phyloP scores from a whole-genome alignment of 2,329 filamentous ascomycete species.

The Verticillium zaregamsianum region DNA sequence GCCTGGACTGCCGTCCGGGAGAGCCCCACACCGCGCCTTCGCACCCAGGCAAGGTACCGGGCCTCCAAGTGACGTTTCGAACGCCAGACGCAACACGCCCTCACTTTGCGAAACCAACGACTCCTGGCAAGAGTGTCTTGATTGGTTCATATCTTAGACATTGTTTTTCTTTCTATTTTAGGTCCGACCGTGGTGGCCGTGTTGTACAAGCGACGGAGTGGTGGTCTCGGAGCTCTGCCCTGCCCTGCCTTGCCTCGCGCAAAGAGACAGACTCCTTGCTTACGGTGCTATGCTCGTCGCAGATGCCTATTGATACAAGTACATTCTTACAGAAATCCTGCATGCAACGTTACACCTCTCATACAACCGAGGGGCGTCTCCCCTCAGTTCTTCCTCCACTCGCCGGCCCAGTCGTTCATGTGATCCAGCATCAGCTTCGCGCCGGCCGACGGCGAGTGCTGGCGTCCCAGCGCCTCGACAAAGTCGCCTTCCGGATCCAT shows the following conservation, averaged over 20 bases:
- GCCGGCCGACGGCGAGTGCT: slow-evolving; percentile 85
- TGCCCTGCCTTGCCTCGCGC: not conserved
- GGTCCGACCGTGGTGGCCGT: not conserved
- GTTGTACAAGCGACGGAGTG: not conserved
- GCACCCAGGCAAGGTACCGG: too few species aligned
- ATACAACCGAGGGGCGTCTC: not conserved
- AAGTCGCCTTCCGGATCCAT: slow-evolving; percentile 99
- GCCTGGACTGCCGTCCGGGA: too few species aligned
- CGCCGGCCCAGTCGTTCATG: slow-evolving; percentile 58
- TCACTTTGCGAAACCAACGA: not conserved
- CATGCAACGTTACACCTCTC: not conserved
- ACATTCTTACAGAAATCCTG: not conserved
- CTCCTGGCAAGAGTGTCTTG: not conserved
- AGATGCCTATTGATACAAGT: not conserved
- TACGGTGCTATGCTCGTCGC: not conserved
- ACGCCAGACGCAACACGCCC: not conserved
- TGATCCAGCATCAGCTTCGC: slow-evolving; percentile 82
- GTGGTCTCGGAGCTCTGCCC: not conserved
- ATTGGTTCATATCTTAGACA: not conserved
- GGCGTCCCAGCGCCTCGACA: slow-evolving; percentile 90
- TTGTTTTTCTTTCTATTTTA: not conserved
- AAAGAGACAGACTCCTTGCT: not conserved
- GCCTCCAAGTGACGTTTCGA: not conserved
- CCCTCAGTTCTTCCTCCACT: slow-evolving; percentile 10
- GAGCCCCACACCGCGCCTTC: too few species aligned